phyloP scores from a whole-genome alignment of 352 stramenopile genomes.

The Chrysophaeum taylorii region DNA sequence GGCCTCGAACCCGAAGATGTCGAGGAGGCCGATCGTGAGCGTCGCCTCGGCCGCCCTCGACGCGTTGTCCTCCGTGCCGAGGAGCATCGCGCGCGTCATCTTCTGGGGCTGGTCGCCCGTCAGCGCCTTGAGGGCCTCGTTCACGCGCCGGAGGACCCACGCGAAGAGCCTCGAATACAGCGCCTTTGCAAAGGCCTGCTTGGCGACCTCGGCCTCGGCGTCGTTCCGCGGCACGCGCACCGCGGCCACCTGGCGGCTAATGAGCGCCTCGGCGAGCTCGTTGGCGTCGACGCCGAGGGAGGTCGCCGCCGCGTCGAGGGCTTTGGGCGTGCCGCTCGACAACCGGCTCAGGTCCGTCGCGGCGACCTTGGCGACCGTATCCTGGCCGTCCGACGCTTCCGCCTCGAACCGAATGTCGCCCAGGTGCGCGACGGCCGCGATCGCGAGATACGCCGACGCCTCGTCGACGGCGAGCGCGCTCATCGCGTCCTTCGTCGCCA shows the following conservation, averaged over 20 bases:
- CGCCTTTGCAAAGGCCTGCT: slow-evolving; percentile 81
- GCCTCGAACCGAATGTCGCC: not conserved
- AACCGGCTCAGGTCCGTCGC: not conserved
- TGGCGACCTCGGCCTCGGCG: slow-evolving; percentile 26
- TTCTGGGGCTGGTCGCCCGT: slow-evolving; percentile 24
- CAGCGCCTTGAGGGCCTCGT: slow-evolving; percentile 44
- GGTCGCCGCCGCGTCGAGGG: not conserved
- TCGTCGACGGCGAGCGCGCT: not conserved
- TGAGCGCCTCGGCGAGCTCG: not conserved
- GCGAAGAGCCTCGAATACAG: slow-evolving; percentile 85
- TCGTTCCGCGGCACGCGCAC: slow-evolving; percentile 34
- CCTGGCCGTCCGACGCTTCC: not conserved
- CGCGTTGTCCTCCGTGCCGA: no score
- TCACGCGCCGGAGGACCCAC: slow-evolving; percentile 84
- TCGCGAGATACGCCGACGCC: not conserved
- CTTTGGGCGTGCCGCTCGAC: not conserved
- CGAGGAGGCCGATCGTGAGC: slow-evolving; percentile 79
- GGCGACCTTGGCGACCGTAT: not conserved
- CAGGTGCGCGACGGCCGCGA: not conserved
- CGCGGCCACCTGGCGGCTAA: not conserved
- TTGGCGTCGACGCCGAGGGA: not conserved
- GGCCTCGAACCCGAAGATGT: slow-evolving; percentile 98
- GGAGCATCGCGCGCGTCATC: not conserved
- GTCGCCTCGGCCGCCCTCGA: not conserved
- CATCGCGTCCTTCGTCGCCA: not conserved